Base-by-base conservation (phyloP, 148 eudicot species). In the Rheum nobile region DNA sequence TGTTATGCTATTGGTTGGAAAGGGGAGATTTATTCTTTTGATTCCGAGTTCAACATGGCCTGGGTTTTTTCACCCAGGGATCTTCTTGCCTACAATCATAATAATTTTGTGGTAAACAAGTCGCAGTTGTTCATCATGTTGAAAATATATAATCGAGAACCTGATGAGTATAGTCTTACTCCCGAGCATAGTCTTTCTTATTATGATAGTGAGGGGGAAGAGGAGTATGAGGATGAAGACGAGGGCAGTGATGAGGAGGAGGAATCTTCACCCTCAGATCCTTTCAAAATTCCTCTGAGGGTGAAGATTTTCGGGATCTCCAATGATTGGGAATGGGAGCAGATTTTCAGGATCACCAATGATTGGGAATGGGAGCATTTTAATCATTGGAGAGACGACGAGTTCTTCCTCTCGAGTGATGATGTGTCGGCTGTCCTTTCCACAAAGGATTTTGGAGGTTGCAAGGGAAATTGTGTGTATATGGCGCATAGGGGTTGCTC, bases 371-470 rank as follows among this genome's bases (percentile, higher is more conserved):
- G 4, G 21, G 71, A 31, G 63, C 34, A 61, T 50, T 19, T 50
- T 50, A 1, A 19, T 1, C 1, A 5, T 19, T 50, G 19, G 26
- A 17, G 4, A 50, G 57, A 17, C 24, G 26, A n/a, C 57, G 24
- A 19, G 48, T 72, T 47, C 31, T 67, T 77, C 22, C 50, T 77
- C 67, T 24, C 46, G 13, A 75, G 76, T 35, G 76, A 65, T 65
- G 80, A 73, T 77, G 76, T 73, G 21, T 26, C 52, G 0, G 72
- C 73, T 73, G 42, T 46, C 7, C 10, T 77, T 26, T 67, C 46
- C 17, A 29, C 9, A 8, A 67, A 26, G 65, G 76, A 77, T 35
- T 72, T 72, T 29, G 17, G 46, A 1, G 72, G 72, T 0, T 73
- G 76, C 43, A 72, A 72, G 34, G 75, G 31, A 3, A 19, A 73